Base-by-base conservation (phyloP, 805 yeast genomes). In the Metschnikowia borealis region DNA sequence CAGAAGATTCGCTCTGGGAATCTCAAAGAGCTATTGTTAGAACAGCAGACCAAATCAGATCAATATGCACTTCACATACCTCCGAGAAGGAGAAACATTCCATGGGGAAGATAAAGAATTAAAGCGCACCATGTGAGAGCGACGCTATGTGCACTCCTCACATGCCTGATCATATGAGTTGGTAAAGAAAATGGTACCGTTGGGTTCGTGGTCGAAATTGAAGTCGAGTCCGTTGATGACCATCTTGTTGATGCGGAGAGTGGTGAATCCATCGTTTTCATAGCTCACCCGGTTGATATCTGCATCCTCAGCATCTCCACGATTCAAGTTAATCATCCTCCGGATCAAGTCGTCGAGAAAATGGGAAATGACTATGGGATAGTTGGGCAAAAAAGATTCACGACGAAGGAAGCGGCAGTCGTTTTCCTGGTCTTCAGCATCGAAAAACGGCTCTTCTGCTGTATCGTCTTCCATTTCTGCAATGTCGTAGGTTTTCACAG, bases 281-380 rank as follows among this genome's bases (percentile, higher is more conserved):
- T 62, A 63, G 21, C 60, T 62, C 18, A 50, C 54, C 32, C 39
- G 44, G 10, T 65, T 66, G 32, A 67, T 59, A 3, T 59, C 61
- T 10, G 62, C 58, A 32, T 62, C 68, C 53, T 73, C 78, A 1
- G 78, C 78, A 54, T 72, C 61, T 1, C 77, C 78, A 15, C 78
- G 56, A 52, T 69, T 62, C 45, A 73, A 62, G 49, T 65, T 65
- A 39, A 65, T 57, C 62, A 72, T 57, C 6, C 54, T 55, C n/a
- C 64, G 54, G 11, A 71, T 59, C n/a, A 70, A 52, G 39, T 65
- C 68, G 39, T 70, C 62, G n/a, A 70, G 50, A 48, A 60, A 72
- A 52, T 73, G 78, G 6, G 68, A 54, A 6, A 73, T 51, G 37
- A 69, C 66, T 4, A 57, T 48, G 39, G 54, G 51, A 34, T 62